Conservation (phyloP, 352 stramenopile species). For the Phytopythium litorale region DNA sequence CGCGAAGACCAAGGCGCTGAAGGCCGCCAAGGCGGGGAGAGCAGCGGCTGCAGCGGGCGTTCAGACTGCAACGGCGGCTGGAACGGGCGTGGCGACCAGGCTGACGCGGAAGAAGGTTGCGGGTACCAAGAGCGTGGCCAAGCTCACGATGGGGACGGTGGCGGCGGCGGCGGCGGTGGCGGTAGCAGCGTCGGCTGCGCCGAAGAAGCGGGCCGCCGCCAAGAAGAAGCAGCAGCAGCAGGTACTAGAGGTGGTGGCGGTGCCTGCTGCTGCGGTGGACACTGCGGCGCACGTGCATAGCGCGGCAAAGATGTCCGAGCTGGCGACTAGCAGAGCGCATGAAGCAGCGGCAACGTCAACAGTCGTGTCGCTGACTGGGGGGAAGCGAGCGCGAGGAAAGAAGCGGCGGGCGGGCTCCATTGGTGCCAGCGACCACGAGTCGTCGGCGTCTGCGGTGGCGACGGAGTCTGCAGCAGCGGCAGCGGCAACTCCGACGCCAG, state of each 20-base stretch:
- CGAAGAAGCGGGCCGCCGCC: background rate
- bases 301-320: background rate
- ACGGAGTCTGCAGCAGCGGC: background rate
- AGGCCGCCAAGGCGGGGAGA: background rate
- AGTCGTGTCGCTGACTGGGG: slow-evolving; percentile 16
- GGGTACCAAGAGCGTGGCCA: background rate
- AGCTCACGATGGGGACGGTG: background rate
- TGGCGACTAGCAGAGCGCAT: background rate
- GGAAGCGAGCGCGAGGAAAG: slow-evolving; percentile 17
- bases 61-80: background rate
- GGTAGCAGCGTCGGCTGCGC: background rate
- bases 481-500: background rate
- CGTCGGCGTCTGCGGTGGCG: background rate
- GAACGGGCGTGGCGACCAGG: background rate
- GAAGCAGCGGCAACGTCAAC: slow-evolving; percentile 9
- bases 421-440: slow-evolving; percentile 4
- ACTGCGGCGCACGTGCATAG: background rate
- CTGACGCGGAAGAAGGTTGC: background rate
- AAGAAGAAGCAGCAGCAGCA: background rate
- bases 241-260: background rate
- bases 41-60: background rate
- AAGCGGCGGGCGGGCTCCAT: slow-evolving; percentile 7
- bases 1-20: background rate
- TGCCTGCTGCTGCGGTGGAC: background rate
- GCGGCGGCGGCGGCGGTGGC: background rate